phyloP scores from a whole-genome alignment of 495 filamentous ascomycete species.

The Friedmanniomyces endolithicus region DNA sequence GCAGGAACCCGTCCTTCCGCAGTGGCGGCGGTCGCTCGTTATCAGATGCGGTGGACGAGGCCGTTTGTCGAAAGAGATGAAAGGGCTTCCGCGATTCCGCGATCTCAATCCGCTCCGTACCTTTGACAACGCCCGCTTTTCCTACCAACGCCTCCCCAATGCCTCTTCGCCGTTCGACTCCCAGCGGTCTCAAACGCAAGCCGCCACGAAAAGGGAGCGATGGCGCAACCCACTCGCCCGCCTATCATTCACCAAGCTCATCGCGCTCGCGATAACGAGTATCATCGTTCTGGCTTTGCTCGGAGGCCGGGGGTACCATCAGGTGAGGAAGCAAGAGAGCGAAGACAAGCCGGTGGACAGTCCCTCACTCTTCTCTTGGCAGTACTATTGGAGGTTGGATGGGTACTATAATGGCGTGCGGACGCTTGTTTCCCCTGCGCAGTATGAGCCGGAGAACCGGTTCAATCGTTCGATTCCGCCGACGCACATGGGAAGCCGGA shows the following conservation, averaged over 20 bases:
- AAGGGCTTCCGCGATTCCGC: constrained; percentile 11
- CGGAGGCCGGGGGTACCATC: constrained; percentile 21
- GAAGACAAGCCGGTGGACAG: constrained; percentile 3
- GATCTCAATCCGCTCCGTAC: constrained; percentile 18
- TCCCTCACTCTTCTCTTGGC: constrained; percentile 26
- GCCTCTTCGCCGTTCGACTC: constrained; percentile 23
- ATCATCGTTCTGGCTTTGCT: constrained; percentile 22
- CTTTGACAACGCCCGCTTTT: constrained; percentile 18
- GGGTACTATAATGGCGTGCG: constrained; percentile 31
- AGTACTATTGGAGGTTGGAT: constrained; percentile 24
- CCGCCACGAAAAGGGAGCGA: constrained; percentile 17
- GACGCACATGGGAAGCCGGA: not conserved
- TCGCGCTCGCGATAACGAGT: constrained; percentile 13
- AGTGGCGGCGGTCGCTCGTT: not conserved
- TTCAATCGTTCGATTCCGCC: constrained; percentile 13
- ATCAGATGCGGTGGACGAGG: not conserved
- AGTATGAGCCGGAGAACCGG: constrained; percentile 26
- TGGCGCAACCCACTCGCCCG: not conserved
- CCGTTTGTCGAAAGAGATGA: constrained; percentile 4
- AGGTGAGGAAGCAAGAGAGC: constrained; percentile 3
- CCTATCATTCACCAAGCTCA: constrained; percentile 2
- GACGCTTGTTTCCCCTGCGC: constrained; percentile 22
- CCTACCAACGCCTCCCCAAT: constrained; percentile 29
- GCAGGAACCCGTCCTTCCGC: not conserved
- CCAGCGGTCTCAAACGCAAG: constrained; percentile 23